Evolutionary conservation across 306 rosid species (phyloP).

Genomic region (Vigna unguiculata): DNA sequence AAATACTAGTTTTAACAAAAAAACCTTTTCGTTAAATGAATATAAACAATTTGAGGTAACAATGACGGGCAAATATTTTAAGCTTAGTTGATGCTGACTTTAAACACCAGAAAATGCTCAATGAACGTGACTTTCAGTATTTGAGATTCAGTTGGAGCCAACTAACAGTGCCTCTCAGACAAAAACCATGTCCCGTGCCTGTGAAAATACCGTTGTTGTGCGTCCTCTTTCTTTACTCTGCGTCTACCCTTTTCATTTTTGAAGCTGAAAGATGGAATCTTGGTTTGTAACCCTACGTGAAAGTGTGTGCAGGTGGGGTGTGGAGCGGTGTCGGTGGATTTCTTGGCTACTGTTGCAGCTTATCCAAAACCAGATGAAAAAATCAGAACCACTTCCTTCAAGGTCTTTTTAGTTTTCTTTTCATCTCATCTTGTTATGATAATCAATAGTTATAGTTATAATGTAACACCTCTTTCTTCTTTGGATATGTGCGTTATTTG

Average conservation of each 20-base stretch:
- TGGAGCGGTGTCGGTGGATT: constrained; percentile 64
- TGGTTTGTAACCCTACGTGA: not conserved
- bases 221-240: constrained; percentile 38
- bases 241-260: constrained; percentile 18
- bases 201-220: constrained; percentile 59
- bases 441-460: not conserved
- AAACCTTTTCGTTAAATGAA: no score
- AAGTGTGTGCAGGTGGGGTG: constrained; percentile 64
- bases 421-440: not conserved
- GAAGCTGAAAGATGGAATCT: constrained; percentile 25
- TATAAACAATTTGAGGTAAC: no score
- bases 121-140: not conserved
- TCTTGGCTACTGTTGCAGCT: constrained; percentile 68
- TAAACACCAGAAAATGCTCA: not conserved
- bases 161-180: not conserved
- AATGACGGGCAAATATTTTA: no score
- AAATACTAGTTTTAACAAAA: no score
- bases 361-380: constrained; percentile 81
- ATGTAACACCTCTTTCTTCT: not conserved
- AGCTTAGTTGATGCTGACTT: no score
- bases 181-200: constrained; percentile 55
- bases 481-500: constrained; percentile 22
- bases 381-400: constrained; percentile 74
- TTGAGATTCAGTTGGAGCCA: not conserved
- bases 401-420: constrained; percentile 38